These are phyloP conservation scores for Erysiphe pulchra DNA, from an alignment of 2,329 filamentous ascomycete genomes.

Conservation along the genomic window DNA sequence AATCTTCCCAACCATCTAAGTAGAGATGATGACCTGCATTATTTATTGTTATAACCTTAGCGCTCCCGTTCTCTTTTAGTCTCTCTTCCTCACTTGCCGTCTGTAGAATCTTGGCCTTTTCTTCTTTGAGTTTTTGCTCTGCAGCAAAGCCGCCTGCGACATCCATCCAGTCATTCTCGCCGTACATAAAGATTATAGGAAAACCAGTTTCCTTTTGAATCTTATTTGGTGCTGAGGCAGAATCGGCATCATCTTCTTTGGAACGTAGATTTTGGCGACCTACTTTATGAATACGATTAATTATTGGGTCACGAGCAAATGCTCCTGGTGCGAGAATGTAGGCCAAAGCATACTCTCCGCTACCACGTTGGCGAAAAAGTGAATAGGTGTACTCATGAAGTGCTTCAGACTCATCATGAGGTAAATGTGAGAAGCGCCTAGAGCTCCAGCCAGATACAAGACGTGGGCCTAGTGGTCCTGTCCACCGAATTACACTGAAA, in stretches of 20 bases:
- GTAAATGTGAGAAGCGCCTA: conserved; percentile 73
- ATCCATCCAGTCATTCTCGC: conserved; percentile 98
- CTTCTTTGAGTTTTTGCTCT: conserved; percentile 50
- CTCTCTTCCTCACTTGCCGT: conserved; percentile 41
- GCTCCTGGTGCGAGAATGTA: conserved; percentile 88
- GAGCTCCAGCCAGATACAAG: conserved; percentile 90
- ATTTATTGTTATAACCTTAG: conserved; percentile 56
- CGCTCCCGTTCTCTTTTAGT: conserved; percentile 47
- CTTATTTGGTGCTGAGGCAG: neutral
- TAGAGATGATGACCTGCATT: conserved; percentile 50
- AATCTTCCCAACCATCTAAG: conserved; percentile 42
- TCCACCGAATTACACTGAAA: conserved; percentile 69
- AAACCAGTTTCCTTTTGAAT: conserved; percentile 28
- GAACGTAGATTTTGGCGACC: conserved; percentile 36
- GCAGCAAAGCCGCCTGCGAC: conserved; percentile 61
- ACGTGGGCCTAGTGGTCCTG: conserved; percentile 70
- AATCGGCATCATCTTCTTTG: neutral
- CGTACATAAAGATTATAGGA: conserved; percentile 84
- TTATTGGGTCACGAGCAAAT: conserved; percentile 67
- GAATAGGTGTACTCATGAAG: conserved; percentile 88
- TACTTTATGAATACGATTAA: conserved; percentile 64
- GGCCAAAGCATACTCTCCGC: conserved; percentile 76
- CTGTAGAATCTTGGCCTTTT: conserved; percentile 31
- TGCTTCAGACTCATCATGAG: conserved; percentile 50
- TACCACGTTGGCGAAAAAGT: conserved; percentile 76